These are phyloP conservation scores for Paulownia fortunei DNA, from an alignment of 257 asterid species.

Conservation along the genomic window DNA sequence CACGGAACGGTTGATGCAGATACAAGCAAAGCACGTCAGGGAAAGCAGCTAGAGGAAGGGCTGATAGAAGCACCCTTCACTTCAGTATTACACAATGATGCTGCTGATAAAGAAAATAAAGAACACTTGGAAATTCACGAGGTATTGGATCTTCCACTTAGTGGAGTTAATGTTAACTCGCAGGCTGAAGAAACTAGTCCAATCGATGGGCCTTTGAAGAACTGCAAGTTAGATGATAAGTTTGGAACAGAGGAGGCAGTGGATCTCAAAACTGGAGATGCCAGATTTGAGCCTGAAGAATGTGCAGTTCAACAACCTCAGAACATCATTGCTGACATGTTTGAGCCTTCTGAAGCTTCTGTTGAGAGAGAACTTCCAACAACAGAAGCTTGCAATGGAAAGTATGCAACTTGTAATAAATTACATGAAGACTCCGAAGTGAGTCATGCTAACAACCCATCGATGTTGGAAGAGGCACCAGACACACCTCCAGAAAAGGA, in stretches of 20 bases:
- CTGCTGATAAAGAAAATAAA: neutral
- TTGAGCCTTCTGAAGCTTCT: slow-evolving; percentile 10
- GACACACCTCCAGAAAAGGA: neutral
- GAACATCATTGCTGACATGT: neutral
- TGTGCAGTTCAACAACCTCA: neutral
- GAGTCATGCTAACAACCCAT: neutral
- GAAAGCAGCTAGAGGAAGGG: slow-evolving; percentile 26
- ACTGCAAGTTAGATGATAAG: neutral
- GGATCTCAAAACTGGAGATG: neutral
- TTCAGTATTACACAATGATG: slow-evolving; percentile 17
- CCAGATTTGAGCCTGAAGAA: slow-evolving; percentile 3
- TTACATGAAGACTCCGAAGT: neutral
- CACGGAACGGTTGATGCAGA: neutral
- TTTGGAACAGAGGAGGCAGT: neutral
- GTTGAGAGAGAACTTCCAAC: neutral
- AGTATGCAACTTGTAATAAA: neutral
- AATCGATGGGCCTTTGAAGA: neutral
- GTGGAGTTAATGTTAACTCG: neutral
- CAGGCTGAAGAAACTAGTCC: neutral
- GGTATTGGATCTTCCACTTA: slow-evolving; percentile 1
- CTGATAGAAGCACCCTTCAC: neutral
- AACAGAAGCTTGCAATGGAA: neutral
- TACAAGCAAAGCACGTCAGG: neutral
- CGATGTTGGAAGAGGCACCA: neutral
- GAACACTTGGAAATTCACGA: slow-evolving; percentile 8